These are phyloP conservation scores for Rhizophora apiculata DNA, from an alignment of 345 rosid genomes.

Conservation along the genomic window DNA sequence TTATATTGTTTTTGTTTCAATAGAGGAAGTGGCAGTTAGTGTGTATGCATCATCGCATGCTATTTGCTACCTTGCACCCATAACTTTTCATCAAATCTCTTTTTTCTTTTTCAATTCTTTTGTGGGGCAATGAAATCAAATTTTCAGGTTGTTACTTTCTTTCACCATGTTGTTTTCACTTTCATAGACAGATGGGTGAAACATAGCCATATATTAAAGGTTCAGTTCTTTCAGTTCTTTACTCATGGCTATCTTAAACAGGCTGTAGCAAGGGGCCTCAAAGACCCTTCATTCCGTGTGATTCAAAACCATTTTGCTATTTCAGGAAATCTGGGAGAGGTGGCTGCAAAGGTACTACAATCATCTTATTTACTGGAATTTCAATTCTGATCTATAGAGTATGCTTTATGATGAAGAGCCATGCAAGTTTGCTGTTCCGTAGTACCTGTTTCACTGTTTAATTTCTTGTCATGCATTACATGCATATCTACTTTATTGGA, in stretches of 20 bases:
- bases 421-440: neutral
- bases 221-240: neutral
- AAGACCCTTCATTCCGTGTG: constrained; percentile 93
- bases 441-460: neutral
- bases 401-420: neutral
- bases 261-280: constrained; percentile 96
- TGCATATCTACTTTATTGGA: neutral
- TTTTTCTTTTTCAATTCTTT: too few species aligned
- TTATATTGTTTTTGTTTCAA: too few species aligned
- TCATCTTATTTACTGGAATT: too few species aligned
- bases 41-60: neutral
- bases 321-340: constrained; percentile 84
- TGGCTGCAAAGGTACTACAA: constrained; percentile 83
- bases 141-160: too few species aligned
- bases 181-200: neutral
- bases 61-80: neutral
- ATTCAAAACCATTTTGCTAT: constrained; percentile 90
- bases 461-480: neutral
- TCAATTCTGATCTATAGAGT: neutral
- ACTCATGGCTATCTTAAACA: constrained; percentile 23
- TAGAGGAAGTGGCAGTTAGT: neutral
- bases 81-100: too few species aligned
- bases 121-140: too few species aligned
- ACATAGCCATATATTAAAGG: constrained; percentile 2
- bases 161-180: neutral